Conservation (phyloP, 495 filamentous ascomycete genomes). For the Ramalina peruviana region DNA sequence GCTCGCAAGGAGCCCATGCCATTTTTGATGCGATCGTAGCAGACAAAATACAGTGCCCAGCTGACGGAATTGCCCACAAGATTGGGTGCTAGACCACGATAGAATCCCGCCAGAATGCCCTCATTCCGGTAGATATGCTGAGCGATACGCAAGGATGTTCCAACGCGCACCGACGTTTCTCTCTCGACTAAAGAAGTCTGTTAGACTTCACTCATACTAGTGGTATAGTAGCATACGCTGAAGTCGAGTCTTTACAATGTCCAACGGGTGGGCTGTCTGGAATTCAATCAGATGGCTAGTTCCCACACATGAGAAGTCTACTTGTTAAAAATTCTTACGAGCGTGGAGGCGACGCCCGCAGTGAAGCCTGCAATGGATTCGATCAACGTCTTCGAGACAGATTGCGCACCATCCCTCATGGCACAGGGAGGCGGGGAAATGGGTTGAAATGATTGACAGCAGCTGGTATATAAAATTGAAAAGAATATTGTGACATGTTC, state of each 20-base stretch:
- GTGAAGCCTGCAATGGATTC: conserved; percentile 85
- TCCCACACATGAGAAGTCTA: not conserved
- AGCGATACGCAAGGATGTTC: conserved; percentile 41
- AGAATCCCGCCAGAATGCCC: conserved; percentile 52
- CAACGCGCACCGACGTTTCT: conserved; percentile 27
- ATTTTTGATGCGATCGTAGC: conserved; percentile 47
- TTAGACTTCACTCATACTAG: conserved; percentile 4
- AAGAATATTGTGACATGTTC: not conserved
- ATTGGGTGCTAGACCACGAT: conserved; percentile 82
- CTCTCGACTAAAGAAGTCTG: conserved; percentile 27
- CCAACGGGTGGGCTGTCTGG: conserved; percentile 62
- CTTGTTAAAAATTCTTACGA: not conserved
- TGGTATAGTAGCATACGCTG: conserved; percentile 44
- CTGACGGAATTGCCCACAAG: conserved; percentile 77
- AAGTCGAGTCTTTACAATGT: conserved; percentile 90
- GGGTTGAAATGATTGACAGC: too few species aligned
- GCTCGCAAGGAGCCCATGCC: conserved; percentile 16
- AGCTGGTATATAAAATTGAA: too few species aligned
- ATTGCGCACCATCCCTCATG: conserved; percentile 24
- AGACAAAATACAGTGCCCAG: conserved; percentile 86
- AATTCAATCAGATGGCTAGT: not conserved
- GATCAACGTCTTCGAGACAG: conserved; percentile 60
- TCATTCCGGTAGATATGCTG: conserved; percentile 41
- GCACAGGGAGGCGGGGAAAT: not conserved
- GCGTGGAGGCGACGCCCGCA: conserved; percentile 72